These are phyloP conservation scores for Dissophora globulifera DNA, from an alignment of 192 early-diverging fungal genomes.

Conservation along the genomic window DNA sequence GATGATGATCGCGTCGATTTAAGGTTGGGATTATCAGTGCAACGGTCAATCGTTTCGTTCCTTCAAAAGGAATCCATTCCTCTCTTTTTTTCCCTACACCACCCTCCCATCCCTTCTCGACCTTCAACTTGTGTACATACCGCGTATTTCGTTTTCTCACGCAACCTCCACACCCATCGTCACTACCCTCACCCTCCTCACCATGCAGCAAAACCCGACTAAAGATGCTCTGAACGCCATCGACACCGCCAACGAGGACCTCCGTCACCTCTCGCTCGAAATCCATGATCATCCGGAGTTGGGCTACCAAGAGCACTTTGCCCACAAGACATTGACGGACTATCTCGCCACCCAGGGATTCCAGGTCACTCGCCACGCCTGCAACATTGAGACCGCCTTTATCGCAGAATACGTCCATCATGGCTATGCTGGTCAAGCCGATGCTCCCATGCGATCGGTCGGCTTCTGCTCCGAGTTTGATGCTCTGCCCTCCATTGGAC, in stretches of 20 bases:
- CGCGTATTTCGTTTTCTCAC: background rate
- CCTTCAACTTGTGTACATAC: no score
- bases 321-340: constrained; percentile 68
- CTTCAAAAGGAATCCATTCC: constrained; percentile 8
- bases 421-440: background rate
- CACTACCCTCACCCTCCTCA: background rate
- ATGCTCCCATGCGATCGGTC: constrained; percentile 58
- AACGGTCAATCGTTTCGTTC: background rate
- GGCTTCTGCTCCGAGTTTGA: constrained; percentile 71
- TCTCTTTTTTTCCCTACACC: background rate
- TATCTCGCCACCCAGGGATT: constrained; percentile 71
- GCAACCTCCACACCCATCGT: background rate
- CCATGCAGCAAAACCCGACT: constrained; percentile 20
- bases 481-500: constrained; percentile 74
- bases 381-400: constrained; percentile 76
- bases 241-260: constrained; percentile 38
- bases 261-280: constrained; percentile 55
- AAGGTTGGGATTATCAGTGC: background rate
- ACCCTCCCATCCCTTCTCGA: background rate
- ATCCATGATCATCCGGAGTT: constrained; percentile 75
- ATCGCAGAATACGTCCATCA: constrained; percentile 69
- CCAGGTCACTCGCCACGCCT: constrained; percentile 63
- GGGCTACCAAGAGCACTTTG: constrained; percentile 63
- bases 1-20: background rate
- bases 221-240: constrained; percentile 37